phyloP scores from a whole-genome alignment of 176 grass and related monocot species.

The Dactylis glomerata region DNA sequence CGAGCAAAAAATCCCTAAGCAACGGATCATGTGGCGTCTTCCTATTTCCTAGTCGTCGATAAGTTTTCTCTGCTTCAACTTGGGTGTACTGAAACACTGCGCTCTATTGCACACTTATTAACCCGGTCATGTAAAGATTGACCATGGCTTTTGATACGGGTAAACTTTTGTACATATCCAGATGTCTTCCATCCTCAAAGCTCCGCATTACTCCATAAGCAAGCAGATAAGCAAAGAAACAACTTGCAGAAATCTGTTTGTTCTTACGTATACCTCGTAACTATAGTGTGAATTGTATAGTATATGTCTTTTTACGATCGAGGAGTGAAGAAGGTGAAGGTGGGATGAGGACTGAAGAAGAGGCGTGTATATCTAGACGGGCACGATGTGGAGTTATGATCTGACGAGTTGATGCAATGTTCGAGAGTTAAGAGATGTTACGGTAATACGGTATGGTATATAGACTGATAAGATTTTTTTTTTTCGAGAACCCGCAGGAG shows the following conservation, averaged over 20 bases:
- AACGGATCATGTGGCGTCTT: no score
- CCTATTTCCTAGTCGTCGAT: no score
- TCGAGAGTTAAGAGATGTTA: no score
- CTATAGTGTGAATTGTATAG: neutral
- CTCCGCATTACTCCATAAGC: no score
- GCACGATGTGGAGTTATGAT: no score
- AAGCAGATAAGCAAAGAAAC: neutral
- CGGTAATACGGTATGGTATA: no score
- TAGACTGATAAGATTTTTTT: no score
- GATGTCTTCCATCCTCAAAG: no score
- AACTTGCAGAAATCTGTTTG: neutral
- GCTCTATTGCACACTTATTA: neutral
- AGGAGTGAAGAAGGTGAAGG: neutral
- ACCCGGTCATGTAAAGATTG: neutral
- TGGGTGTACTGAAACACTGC: neutral
- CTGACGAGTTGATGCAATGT: neutral
- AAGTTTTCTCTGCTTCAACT: neutral
- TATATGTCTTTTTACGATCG: neutral
- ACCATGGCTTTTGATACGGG: fast-evolving
- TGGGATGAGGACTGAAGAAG: neutral
- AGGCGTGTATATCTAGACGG: neutral
- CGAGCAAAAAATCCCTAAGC: no score
- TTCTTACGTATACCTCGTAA: neutral
- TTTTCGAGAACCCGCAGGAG: no score
- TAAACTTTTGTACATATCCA: no score